Evolutionary conservation across 192 early-diverging fungal species (phyloP).

Genomic region (Backusella australiensis): DNA sequence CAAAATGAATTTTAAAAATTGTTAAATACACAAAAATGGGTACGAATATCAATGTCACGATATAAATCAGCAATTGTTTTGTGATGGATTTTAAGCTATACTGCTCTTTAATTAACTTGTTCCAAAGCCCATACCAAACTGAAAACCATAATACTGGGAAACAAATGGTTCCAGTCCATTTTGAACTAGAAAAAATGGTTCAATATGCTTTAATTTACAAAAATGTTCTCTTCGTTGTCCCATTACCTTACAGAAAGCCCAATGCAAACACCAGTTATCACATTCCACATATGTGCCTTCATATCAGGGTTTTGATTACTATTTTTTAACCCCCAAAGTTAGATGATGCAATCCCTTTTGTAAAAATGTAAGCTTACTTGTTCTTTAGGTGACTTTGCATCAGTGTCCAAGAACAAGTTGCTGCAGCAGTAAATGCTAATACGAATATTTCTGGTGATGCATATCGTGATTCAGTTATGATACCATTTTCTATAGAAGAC

Average conservation of each 20-base stretch:
- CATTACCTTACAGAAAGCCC: constrained; percentile 51
- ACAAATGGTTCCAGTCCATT: constrained; percentile 90
- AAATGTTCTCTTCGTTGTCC: neutral
- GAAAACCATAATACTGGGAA: constrained; percentile 83
- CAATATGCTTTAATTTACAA: neutral
- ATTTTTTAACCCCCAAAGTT: neutral
- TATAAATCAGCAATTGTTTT: neutral
- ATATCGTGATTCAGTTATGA: constrained; percentile 54
- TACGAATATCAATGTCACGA: constrained; percentile 74
- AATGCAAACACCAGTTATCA: constrained; percentile 74
- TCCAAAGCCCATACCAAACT: constrained; percentile 80
- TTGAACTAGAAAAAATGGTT: constrained; percentile 53
- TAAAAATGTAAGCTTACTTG: neutral
- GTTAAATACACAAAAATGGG: constrained; percentile 78
- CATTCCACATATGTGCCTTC: constrained; percentile 26
- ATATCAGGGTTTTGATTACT: neutral
- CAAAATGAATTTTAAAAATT: constrained; percentile 90
- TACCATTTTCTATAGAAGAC: constrained; percentile 75
- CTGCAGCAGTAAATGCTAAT: constrained; percentile 39
- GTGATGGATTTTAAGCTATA: constrained; percentile 29
- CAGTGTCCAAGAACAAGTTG: constrained; percentile 78
- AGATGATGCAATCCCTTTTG: neutral
- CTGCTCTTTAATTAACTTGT: constrained; percentile 66
- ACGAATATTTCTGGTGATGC: neutral
- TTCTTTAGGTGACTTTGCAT: constrained; percentile 60